Base-by-base conservation (phyloP, 495 filamentous ascomycete species). In the Xylaria sp. region DNA sequence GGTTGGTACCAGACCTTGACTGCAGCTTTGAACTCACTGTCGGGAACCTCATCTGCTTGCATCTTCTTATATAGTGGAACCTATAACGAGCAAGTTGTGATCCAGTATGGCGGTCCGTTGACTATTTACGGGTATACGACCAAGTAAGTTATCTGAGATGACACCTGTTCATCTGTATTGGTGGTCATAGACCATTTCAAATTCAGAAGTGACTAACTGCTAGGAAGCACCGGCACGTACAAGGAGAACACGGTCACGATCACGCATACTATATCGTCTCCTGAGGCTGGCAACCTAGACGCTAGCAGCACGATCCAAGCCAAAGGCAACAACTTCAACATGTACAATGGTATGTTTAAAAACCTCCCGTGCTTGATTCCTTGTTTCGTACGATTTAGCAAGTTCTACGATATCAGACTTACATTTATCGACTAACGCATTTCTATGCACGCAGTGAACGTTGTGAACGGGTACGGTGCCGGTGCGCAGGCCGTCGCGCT, bases 1-100 rank as follows among this genome's bases (percentile, higher is more conserved):
- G 52, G 52, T n/a, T 55, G 52, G 52, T 55, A 55, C 4, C 52
- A 55, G 52, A 55, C 52, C 26, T 55, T 55, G 52, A 31, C 52
- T 3, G 52, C 52, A 17, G 52, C 52, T 17, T 31, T 55, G 24
- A 55, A 31, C 14, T 55, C 52, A 11, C 26, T 55, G 12, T 55
- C 52, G 14, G 52, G 52, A 14, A 55, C 52, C 31, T 3, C 52
- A 11, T 55, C 52, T 0, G 52, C 52, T 55, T 55, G 52, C 6
- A 31, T 55, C 26, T 55, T 55, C 26, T 29, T 55, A 3, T 55
- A 55, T 55, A 55, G 52, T 17, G 52, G 52, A 19, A 55, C 52
- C 26, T 55, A 55, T 26, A 31, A 55, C 11, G 52, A 55, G 52
- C 52, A 55, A 55, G 52, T 55, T 29, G 52, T 55, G 5, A 55